Percentiles rank a stretch among this genome's conserved stretches.
Conservation (phyloP, 768 basidiomycete genomes). For the Mrakia gelida region DNA sequence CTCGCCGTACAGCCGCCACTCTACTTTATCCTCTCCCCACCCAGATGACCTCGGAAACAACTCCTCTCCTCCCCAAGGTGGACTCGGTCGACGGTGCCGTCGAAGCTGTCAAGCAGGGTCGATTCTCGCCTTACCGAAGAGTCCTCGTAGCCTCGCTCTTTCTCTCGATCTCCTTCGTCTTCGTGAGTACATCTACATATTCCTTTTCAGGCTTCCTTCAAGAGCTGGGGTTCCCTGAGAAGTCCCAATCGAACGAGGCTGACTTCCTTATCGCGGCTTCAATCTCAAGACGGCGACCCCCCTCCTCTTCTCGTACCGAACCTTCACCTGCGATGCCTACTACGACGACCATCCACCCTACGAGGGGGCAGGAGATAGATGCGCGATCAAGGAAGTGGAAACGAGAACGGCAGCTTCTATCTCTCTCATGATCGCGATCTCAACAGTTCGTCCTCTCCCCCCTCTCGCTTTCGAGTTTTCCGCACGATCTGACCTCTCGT, state of each 20-base stretch:
- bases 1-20: too few species aligned
- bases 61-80: background rate
- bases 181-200: background rate
- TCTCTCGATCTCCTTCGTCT: conserved; percentile 24
- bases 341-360: conserved; percentile 35
- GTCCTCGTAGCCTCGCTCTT: conserved; percentile 13
- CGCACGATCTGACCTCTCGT: background rate
- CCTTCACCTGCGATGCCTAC: conserved; percentile 41
- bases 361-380: conserved; percentile 35
- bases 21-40: background rate
- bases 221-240: background rate
- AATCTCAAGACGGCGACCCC: conserved; percentile 37
- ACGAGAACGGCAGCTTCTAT: conserved; percentile 35
- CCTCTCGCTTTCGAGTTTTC: background rate
- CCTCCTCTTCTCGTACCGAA: conserved; percentile 40
- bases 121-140: background rate
- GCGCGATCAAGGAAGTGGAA: conserved; percentile 38
- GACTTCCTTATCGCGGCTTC: background rate
- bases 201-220: too few species aligned
- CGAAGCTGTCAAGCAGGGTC: background rate
- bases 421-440: conserved; percentile 38
- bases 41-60: background rate
- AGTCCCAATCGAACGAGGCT: background rate
- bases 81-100: background rate
- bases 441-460: conserved; percentile 33